Evolutionary conservation across 306 rosid species (phyloP).

Genomic region (Styphnolobium japonicum): DNA sequence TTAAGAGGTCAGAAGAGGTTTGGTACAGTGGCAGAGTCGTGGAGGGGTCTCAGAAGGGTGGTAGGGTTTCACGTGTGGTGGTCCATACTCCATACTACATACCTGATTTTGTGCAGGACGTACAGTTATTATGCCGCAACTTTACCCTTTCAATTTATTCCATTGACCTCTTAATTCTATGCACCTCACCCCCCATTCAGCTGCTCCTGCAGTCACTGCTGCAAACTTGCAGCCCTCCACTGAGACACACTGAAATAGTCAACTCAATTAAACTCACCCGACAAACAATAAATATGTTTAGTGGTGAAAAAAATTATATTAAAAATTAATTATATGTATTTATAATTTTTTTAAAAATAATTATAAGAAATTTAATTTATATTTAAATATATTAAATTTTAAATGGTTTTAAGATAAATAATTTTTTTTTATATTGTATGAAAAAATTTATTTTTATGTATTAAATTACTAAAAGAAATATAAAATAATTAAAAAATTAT

Average conservation of each 20-base stretch:
- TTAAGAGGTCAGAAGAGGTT: not conserved
- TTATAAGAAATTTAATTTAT: no score
- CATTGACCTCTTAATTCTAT: not conserved
- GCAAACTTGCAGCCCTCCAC: not conserved
- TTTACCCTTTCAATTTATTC: not conserved
- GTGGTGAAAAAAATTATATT: no score
- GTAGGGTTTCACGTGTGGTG: slow-evolving; percentile 36
- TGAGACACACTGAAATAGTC: not conserved
- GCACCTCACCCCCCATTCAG: not conserved
- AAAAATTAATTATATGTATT: no score
- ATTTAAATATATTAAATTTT: no score
- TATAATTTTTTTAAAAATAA: no score
- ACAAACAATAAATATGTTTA: not conserved
- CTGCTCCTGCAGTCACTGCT: not conserved
- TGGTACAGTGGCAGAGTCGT: not conserved
- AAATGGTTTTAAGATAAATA: no score
- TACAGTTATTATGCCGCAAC: not conserved
- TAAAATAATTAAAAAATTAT: no score
- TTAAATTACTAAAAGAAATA: no score
- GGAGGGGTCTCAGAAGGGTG: slow-evolving; percentile 24
- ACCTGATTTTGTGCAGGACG: not conserved
- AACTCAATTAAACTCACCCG: not conserved
- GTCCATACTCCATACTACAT: slow-evolving; percentile 15
- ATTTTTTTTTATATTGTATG: no score
- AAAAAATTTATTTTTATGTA: no score